Percentiles rank a stretch among this genome's conserved stretches.
Conservation (phyloP, 345 rosid genomes). For the Triadica sebifera region DNA sequence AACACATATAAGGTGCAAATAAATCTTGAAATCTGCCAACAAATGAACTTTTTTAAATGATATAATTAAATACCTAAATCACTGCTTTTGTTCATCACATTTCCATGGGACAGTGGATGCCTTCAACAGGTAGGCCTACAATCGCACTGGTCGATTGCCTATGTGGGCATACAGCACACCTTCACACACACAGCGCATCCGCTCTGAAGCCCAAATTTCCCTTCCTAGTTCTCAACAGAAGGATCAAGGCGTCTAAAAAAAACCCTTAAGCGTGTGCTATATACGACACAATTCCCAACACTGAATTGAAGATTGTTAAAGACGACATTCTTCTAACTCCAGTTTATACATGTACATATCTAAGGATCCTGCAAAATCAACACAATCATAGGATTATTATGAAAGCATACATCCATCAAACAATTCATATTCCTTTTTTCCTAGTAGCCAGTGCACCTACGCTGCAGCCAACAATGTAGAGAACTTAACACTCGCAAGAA, state of each 20-base stretch:
- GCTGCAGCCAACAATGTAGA: no score
- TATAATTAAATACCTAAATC: background rate
- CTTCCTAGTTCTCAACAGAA: background rate
- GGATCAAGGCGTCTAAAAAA: background rate
- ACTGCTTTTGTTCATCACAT: background rate
- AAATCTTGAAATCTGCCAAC: background rate
- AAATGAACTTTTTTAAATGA: background rate
- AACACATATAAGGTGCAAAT: no score
- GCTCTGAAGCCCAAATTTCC: background rate
- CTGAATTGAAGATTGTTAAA: background rate
- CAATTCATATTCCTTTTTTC: background rate
- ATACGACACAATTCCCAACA: background rate
- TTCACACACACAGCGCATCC: background rate
- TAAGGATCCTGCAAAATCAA: slow-evolving; percentile 30
- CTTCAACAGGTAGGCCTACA: background rate
- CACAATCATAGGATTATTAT: background rate
- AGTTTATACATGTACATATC: slow-evolving; percentile 15
- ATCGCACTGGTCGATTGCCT: background rate
- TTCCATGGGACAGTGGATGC: background rate
- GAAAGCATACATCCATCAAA: background rate
- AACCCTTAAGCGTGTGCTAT: background rate
- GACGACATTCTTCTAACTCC: background rate
- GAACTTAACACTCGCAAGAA: no score
- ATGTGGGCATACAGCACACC: background rate
- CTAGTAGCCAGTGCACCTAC: no score